Base-by-base conservation (phyloP, 1,284 basidiomycete species). In the Sanghuangporus sanghuang region DNA sequence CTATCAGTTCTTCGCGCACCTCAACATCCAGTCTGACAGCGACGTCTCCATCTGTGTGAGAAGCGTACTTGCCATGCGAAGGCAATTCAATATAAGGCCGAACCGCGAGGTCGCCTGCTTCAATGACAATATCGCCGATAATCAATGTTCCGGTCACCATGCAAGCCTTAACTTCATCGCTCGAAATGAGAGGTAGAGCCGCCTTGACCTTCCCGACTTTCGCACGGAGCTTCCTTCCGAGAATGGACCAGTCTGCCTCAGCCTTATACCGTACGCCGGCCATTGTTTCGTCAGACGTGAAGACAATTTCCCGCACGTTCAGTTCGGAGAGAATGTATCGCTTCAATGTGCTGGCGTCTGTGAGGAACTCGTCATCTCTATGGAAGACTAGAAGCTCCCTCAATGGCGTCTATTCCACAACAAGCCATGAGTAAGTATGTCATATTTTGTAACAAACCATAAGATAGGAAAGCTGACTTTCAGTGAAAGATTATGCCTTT, bases 401-500 rank as follows among this genome's bases (percentile, higher is more conserved):
- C 40, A 42, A 42, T 3, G 40, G 40, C 40, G 40, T 42, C 40
- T 42, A 16, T 42, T 23, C 23, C 23, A 23, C 23, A 23, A 23
- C 1, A 23, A 23, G 23, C 23, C 23, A 23, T 23, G 23, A 23
- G 23, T 23, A 23, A 1, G 23, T 23, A 23, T 23, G 23, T 23
- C 23, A 23, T 23, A 23, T 23, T 23, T 23, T 23, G 23, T 2
- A 2, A 23, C 2, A 23, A 23, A 23, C 23, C 23, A 23, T 23
- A 23, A 8, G 52, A 23, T 36, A 53, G n/a, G 18, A 27, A 49
- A 52, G 16, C 16, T 16, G 40, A 92, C 94, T 85, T 97, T 97
- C 70, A 96, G 82, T 21, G 92, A 92, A 59, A 98, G 76, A 62
- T 87, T 93, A 73, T 93, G 87, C 71, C 86, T 87, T 76, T 98